Percentiles rank a stretch among this genome's conserved stretches.
Evolutionary conservation across 768 basidiomycete species (phyloP).

Genomic region (Tylopilus intermedius): DNA sequence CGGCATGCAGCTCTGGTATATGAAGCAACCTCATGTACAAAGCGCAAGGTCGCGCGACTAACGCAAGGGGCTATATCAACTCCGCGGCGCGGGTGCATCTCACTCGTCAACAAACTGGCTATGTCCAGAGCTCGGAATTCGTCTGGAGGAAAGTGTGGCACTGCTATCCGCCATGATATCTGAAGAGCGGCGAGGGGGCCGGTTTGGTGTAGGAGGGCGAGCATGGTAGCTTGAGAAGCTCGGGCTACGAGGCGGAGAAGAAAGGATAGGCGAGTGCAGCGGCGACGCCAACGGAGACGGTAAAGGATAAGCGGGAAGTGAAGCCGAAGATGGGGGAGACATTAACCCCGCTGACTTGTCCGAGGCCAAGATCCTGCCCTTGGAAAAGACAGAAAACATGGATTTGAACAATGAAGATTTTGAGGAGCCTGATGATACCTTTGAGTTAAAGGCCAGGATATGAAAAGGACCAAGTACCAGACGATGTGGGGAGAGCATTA

Average conservation of each 20-base stretch:
- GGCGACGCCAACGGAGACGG: conserved; percentile 29
- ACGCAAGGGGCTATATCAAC: not conserved
- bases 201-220: conserved; percentile 34
- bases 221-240: conserved; percentile 9
- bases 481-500: conserved; percentile 80
- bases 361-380: conserved; percentile 40
- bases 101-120: conserved; percentile 12
- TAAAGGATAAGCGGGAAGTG: conserved; percentile 13
- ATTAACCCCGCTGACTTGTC: conserved; percentile 65
- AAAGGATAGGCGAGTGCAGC: conserved; percentile 16
- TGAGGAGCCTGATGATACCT: conserved; percentile 14
- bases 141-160: conserved; percentile 17
- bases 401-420: conserved; percentile 67
- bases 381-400: conserved; percentile 43
- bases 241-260: conserved; percentile 27
- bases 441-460: not conserved
- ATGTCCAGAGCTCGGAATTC: conserved; percentile 8
- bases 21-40: conserved; percentile 1
- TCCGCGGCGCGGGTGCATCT: not conserved
- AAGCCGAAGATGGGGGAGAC: conserved; percentile 46
- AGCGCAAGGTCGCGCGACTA: not conserved
- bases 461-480: conserved; percentile 34
- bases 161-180: conserved; percentile 17
- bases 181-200: conserved; percentile 36
- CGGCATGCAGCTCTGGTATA: not conserved